Evolutionary conservation across 768 basidiomycete genomes (phyloP).

Genomic region (Lentinula aciculospora): DNA sequence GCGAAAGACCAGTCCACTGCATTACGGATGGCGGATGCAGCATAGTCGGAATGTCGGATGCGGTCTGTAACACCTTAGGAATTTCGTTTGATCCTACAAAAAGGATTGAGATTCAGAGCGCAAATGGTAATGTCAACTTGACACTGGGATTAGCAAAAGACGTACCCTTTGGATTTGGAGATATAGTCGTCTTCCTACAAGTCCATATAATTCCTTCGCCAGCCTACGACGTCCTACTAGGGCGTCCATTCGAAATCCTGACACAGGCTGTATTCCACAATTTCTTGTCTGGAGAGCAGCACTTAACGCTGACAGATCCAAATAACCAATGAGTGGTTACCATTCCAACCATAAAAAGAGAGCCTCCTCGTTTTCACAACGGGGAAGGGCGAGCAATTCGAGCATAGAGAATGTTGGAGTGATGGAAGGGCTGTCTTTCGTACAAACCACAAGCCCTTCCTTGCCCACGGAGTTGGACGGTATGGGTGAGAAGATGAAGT

Average conservation of each 20-base stretch:
- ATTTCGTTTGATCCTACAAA: not conserved
- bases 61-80: not conserved
- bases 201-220: conserved; percentile 9
- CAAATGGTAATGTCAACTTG: not conserved
- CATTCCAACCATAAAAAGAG: conserved; percentile 2
- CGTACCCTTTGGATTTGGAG: conserved; percentile 7
- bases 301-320: not conserved
- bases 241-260: conserved; percentile 9
- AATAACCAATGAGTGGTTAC: not conserved
- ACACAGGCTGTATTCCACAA: not conserved
- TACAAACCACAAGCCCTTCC: not conserved
- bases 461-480: not conserved
- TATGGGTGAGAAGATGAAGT: conserved; percentile 8
- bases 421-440: not conserved
- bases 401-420: not conserved
- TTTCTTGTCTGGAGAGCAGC: not conserved
- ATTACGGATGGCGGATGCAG: not conserved
- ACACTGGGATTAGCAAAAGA: conserved; percentile 9
- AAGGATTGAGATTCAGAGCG: not conserved
- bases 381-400: not conserved
- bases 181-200: conserved; percentile 5
- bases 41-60: not conserved
- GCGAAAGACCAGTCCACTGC: not conserved
- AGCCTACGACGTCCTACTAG: conserved; percentile 11
- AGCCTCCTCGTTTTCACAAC: not conserved